Percentiles rank a stretch among this genome's conserved stretches.
Evolutionary conservation across 805 yeast species (phyloP).

Genomic region (Diddensiella santjacobensis): DNA sequence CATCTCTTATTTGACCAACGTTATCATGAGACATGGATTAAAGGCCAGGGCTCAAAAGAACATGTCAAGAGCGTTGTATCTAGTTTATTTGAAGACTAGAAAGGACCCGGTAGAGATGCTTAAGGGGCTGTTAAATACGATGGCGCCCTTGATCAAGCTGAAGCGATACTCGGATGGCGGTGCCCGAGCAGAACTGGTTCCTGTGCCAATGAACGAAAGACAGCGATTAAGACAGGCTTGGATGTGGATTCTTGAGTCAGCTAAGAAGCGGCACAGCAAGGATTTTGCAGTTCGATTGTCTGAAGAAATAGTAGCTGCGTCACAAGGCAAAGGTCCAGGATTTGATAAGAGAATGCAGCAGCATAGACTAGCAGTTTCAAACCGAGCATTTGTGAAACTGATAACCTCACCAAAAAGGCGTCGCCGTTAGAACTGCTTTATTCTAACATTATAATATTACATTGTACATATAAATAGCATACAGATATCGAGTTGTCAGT

Average conservation of each 20-base stretch:
- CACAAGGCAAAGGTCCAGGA: conserved; percentile 74
- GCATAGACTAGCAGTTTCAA: conserved; percentile 84
- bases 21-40: conserved; percentile 90
- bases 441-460: too few species aligned
- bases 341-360: conserved; percentile 77
- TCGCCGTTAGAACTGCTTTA: too few species aligned
- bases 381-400: conserved; percentile 69
- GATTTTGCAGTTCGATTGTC: conserved; percentile 85
- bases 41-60: conserved; percentile 74
- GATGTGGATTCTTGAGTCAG: conserved; percentile 84
- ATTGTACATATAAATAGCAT: too few species aligned
- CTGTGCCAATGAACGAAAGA: conserved; percentile 75
- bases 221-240: conserved; percentile 86
- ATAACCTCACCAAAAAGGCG: conserved; percentile 8
- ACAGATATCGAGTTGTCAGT: too few species aligned
- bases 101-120: conserved; percentile 76
- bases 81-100: conserved; percentile 68
- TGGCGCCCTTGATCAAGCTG: conserved; percentile 81
- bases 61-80: conserved; percentile 72
- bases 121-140: conserved; percentile 67
- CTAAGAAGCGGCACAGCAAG: conserved; percentile 70
- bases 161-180: conserved; percentile 77
- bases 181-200: conserved; percentile 77
- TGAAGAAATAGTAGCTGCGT: conserved; percentile 80
- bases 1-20: conserved; percentile 71